Percentiles rank a stretch among this genome's conserved stretches.
phyloP scores from a whole-genome alignment of 192 early-diverging fungal genomes.

The Entomortierella parvispora region DNA sequence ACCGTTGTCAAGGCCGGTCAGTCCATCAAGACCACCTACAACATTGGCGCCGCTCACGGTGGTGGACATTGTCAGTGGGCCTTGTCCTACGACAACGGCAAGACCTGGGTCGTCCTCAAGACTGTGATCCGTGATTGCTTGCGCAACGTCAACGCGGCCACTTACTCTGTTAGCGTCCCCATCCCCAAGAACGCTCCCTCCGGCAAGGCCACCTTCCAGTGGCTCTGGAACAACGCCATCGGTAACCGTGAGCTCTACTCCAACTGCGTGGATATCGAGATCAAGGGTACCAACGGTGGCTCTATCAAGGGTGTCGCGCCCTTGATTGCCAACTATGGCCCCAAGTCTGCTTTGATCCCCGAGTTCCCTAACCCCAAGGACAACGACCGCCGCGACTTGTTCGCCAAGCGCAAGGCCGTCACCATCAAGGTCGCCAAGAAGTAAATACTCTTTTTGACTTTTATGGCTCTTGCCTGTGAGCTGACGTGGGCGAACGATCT shows the following conservation, averaged over 20 bases:
- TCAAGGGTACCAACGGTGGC: conserved; percentile 50
- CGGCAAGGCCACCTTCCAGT: conserved; percentile 61
- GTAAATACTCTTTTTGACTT: too few relatives aligned
- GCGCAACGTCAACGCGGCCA: conserved; percentile 26
- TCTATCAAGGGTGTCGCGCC: conserved; percentile 53
- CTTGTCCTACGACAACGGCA: conserved; percentile 67
- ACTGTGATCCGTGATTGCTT: conserved; percentile 59
- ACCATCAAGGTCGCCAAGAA: not conserved
- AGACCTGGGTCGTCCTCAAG: conserved; percentile 67
- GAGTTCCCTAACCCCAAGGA: conserved; percentile 55
- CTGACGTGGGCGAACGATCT: too few relatives aligned
- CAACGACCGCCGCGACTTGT: not conserved
- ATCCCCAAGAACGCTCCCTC: conserved; percentile 64
- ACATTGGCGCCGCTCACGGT: conserved; percentile 58
- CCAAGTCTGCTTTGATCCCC: conserved; percentile 39
- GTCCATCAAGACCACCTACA: conserved; percentile 58
- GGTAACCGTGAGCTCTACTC: conserved; percentile 72
- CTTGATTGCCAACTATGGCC: conserved; percentile 51
- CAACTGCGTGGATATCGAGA: conserved; percentile 71
- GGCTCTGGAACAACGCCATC: conserved; percentile 72
- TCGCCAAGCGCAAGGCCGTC: conserved; percentile 10
- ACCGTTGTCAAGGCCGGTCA: conserved; percentile 56
- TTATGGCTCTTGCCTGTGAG: too few relatives aligned
- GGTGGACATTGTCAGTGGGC: conserved; percentile 78
- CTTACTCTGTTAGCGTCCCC: conserved; percentile 50